These are phyloP conservation scores for Hymenoscyphus occultus DNA, from an alignment of 2,329 filamentous ascomycete genomes.

Conservation along the genomic window DNA sequence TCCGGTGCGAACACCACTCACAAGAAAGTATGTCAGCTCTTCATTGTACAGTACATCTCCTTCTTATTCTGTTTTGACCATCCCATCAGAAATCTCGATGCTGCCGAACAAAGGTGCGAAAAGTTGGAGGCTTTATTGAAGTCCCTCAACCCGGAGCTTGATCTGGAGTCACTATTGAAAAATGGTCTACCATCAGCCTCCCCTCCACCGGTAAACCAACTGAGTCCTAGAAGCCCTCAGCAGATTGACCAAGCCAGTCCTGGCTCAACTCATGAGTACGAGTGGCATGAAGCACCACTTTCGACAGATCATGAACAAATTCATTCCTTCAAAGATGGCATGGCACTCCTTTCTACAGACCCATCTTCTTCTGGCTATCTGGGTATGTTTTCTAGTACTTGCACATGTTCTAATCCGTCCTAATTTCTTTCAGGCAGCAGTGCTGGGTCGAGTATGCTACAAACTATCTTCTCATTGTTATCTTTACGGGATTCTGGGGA, in stretches of 20 bases:
- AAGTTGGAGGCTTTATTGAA: slow-evolving; percentile 15
- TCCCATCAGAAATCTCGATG: slow-evolving; percentile 15
- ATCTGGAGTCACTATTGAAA: slow-evolving; percentile 18
- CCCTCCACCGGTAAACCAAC: slow-evolving; percentile 11
- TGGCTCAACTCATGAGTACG: slow-evolving; percentile 21
- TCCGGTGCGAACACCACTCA: slow-evolving; percentile 20
- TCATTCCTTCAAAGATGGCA: slow-evolving; percentile 37
- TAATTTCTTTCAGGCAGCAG: slow-evolving; percentile 16
- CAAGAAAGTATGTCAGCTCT: slow-evolving; percentile 14
- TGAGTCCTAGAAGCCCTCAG: slow-evolving; percentile 19
- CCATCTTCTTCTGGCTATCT: slow-evolving; percentile 37
- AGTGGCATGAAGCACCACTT: slow-evolving; percentile 22
- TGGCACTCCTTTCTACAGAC: slow-evolving; percentile 38
- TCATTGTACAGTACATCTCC: background rate
- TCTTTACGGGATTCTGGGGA: slow-evolving; percentile 13
- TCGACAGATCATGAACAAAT: slow-evolving; percentile 31
- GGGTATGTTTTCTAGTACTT: slow-evolving; percentile 16
- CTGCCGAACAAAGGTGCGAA: slow-evolving; percentile 16
- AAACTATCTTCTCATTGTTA: slow-evolving; percentile 17
- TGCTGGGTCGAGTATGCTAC: slow-evolving; percentile 19
- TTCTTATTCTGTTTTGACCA: background rate
- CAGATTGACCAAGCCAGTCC: slow-evolving; percentile 18
- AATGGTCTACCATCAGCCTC: slow-evolving; percentile 17
- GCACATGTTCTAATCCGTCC: background rate
- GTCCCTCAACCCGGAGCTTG: slow-evolving; percentile 20